Evolutionary conservation across 164 flowering plant genomes (phyloP).

Genomic region (Vitis cinerea): DNA sequence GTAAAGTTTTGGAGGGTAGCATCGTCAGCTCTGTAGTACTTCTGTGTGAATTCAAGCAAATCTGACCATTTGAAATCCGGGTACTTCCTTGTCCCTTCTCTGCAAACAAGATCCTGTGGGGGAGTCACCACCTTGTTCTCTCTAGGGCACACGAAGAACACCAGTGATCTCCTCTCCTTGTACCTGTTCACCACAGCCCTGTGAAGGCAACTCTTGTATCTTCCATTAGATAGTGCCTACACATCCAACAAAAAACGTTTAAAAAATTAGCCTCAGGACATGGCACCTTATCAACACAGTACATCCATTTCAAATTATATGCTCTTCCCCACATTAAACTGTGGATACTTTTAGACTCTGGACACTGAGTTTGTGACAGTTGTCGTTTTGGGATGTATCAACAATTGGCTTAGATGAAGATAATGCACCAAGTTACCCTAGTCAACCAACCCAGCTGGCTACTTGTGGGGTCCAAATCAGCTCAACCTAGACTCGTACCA

Average conservation of each 20-base stretch:
- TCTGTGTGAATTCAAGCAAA: conserved; percentile 28
- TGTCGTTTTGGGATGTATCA: no score
- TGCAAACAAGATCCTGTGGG: conserved; percentile 21
- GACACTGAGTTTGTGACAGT: no score
- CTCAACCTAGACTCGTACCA: no score
- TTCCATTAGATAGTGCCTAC: conserved; percentile 38
- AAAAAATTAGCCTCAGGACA: no score
- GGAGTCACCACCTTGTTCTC: conserved; percentile 36
- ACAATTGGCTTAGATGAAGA: no score
- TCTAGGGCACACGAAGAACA: conserved; percentile 37
- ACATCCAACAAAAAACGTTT: neutral
- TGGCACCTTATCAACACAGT: no score
- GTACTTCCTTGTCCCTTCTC: conserved; percentile 17
- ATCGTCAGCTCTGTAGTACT: conserved; percentile 26
- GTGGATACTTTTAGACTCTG: no score
- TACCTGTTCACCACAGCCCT: conserved; percentile 38
- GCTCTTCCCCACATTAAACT: no score
- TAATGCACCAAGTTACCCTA: no score
- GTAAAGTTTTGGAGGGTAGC: conserved; percentile 27
- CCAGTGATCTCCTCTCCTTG: conserved; percentile 32
- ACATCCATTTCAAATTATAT: no score
- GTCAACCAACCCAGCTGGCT: no score
- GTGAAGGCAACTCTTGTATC: conserved; percentile 38
- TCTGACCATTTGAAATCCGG: conserved; percentile 38
- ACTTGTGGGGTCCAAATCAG: no score